Conservation (phyloP, 2,329 filamentous ascomycete genomes). For the Hypoxylon sp. region DNA sequence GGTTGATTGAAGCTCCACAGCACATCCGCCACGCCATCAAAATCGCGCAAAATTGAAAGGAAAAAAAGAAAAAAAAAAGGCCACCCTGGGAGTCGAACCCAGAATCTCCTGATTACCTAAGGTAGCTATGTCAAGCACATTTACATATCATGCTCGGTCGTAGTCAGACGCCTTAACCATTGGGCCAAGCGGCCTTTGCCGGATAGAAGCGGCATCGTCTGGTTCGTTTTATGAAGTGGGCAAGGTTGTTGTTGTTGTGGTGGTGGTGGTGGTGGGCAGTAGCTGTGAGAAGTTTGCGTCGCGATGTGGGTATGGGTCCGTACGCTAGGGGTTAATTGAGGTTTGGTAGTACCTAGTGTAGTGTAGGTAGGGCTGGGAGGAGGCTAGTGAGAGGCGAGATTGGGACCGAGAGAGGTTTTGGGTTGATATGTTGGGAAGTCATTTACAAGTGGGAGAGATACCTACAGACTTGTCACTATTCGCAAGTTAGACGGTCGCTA, state of each 20-base stretch:
- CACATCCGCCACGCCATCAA: neutral
- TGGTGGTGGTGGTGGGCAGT: neutral
- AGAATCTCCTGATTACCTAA: constrained; percentile 35
- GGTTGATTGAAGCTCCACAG: too few relatives aligned
- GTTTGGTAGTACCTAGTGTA: constrained; percentile 1
- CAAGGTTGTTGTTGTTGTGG: too few relatives aligned
- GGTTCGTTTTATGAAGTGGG: neutral
- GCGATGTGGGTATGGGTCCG: constrained; percentile 3
- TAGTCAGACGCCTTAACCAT: constrained; percentile 45
- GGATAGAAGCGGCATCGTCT: neutral
- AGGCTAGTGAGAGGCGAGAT: neutral
- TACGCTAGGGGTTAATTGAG: constrained; percentile 2
- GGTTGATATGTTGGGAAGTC: neutral
- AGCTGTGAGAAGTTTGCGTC: constrained; percentile 1
- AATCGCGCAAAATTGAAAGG: neutral
- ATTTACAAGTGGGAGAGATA: too few relatives aligned
- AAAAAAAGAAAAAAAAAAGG: constrained; percentile 31
- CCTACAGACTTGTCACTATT: too few relatives aligned
- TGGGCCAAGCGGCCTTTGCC: constrained; percentile 33
- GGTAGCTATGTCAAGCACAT: constrained; percentile 12
- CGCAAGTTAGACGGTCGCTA: too few relatives aligned
- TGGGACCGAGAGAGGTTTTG: neutral
- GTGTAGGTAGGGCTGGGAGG: neutral
- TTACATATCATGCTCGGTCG: constrained; percentile 14
- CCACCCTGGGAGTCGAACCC: constrained; percentile 38